phyloP scores from a whole-genome alignment of 2,329 filamentous ascomycete genomes.

The Ophiostoma ulmi region DNA sequence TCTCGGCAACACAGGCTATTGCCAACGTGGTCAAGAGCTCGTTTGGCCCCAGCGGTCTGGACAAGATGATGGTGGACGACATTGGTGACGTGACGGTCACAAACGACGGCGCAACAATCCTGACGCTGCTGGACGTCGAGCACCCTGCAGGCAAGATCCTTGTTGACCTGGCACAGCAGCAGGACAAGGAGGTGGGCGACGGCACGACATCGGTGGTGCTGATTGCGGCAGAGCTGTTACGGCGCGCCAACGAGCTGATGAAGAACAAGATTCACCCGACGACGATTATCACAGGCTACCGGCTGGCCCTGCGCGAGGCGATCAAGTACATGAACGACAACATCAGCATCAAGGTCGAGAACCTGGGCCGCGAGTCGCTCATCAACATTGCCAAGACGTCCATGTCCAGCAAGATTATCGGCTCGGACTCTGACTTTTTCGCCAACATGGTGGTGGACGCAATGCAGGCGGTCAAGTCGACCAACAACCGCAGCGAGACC shows the following conservation, averaged over 20 bases:
- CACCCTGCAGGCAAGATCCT: slow-evolving; percentile 98
- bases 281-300: slow-evolving; percentile 97
- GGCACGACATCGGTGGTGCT: slow-evolving; percentile 97
- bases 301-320: slow-evolving; percentile 88
- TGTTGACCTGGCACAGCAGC: slow-evolving; percentile 94
- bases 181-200: slow-evolving; percentile 98
- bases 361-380: slow-evolving; percentile 81
- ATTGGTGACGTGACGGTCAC: slow-evolving; percentile 94
- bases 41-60: slow-evolving; percentile 91
- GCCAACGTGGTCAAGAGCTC: slow-evolving; percentile 99
- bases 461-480: slow-evolving; percentile 89
- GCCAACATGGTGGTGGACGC: slow-evolving; percentile 95
- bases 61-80: slow-evolving; percentile 99
- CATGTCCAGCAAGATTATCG: slow-evolving; percentile 99
- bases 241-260: slow-evolving; percentile 94
- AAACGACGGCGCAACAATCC: slow-evolving; percentile 96
- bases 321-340: slow-evolving; percentile 99
- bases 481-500: slow-evolving; percentile 80
- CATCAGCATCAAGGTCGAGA: slow-evolving; percentile 91
- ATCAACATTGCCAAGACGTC: slow-evolving; percentile 96
- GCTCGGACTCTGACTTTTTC: slow-evolving; percentile 92
- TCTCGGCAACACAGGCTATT: slow-evolving; percentile 91
- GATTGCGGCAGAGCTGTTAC: slow-evolving; percentile 90
- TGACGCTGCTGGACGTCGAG: slow-evolving; percentile 91
- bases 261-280: slow-evolving; percentile 99